A percentile compares a stretch with the other conserved stretches of the same genome.
These are phyloP conservation scores for Candida xyloterini DNA, from an alignment of 805 yeast genomes.

Conservation along the genomic window DNA sequence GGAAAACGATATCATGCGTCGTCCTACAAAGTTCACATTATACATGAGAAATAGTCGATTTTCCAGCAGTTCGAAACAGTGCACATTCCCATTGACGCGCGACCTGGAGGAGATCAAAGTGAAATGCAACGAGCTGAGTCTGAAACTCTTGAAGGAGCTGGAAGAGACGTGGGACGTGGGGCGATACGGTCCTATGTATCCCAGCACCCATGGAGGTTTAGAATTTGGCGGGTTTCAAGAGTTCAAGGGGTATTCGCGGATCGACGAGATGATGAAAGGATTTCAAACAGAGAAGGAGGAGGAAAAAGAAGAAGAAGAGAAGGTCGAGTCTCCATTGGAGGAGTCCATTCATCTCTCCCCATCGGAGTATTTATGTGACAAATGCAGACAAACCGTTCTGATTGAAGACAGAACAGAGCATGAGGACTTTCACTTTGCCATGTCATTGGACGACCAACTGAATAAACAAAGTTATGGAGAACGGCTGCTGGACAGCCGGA, in stretches of 20 bases:
- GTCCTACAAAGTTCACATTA: slow-evolving; percentile 57
- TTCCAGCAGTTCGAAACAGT: slow-evolving; percentile 39
- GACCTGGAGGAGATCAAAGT: slow-evolving; percentile 38
- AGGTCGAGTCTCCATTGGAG: neutral
- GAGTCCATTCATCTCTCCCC: neutral
- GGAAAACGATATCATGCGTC: slow-evolving; percentile 42
- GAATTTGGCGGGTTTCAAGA: slow-evolving; percentile 53
- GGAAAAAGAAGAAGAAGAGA: too few species aligned
- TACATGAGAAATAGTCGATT: slow-evolving; percentile 30
- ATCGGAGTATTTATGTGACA: slow-evolving; percentile 11
- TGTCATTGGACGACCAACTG: slow-evolving; percentile 17
- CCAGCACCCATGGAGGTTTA: slow-evolving; percentile 49
- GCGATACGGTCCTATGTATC: slow-evolving; percentile 36
- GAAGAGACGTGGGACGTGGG: slow-evolving; percentile 27
- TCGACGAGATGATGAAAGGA: slow-evolving; percentile 6
- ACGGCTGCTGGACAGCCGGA: slow-evolving; percentile 9
- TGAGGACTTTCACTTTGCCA: slow-evolving; percentile 31
- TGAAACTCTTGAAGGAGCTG: slow-evolving; percentile 23
- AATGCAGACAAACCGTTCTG: slow-evolving; percentile 14
- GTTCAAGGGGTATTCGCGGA: slow-evolving; percentile 15
- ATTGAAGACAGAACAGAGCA: slow-evolving; percentile 19
- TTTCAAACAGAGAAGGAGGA: slow-evolving; percentile 6
- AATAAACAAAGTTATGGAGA: slow-evolving; percentile 21
- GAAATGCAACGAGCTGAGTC: slow-evolving; percentile 22
- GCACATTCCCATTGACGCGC: slow-evolving; percentile 36